Evolutionary conservation across 495 filamentous ascomycete species (phyloP), one percentile per base, ranked within the genome.

Genomic region (Penicillium flavigenum): DNA sequence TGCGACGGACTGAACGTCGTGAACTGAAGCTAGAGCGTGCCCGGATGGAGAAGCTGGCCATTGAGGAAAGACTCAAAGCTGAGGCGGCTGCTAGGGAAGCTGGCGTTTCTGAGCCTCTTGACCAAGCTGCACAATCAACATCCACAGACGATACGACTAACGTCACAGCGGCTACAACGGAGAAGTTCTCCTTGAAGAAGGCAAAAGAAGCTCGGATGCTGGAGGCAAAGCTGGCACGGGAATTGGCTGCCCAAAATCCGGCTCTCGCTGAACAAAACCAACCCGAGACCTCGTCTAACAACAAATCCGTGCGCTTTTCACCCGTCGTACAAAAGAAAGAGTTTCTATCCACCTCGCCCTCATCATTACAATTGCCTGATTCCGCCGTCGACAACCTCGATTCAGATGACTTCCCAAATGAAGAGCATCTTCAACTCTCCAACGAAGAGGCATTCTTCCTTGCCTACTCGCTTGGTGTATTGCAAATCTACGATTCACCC

Each of bases 401-500:
- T 43, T 14, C 56, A 14, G 59, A 65, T 26, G 69, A 68, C 0
- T 75, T 96, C 41, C 62, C 79, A 46, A 86, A 97, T 66, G 84
- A 92, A 73, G 94, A 99, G 60, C 92, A 96, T 64, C 86, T 96
- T 31, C 94, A 99, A 66, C 77, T 98, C 19, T 89, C 87, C 8
- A 81, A 86, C 3, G 93, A 96, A 67, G 94, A 99, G 75, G 85
- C 91, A 3, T 95, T 98, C 74, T 99, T 96, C 73, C 81, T 99
- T 5, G 76, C 78, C 12, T 99, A 92, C 67, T 86, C 79, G 2
- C 79, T 99, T 2, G 93, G 94, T 8, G 81, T 81, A n/a, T 79
- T 99, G 24, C 71, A 77, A 17, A 79, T 98, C 47, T 72, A 79
- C 36, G 83, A 88, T 60, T 24, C 43, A 27, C 53, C 44, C 16